Percentiles rank a stretch among this genome's conserved stretches.
These are phyloP conservation scores for Pseudogymnoascus sp. DNA, from an alignment of 2,329 filamentous ascomycete species.

Conservation along the genomic window DNA sequence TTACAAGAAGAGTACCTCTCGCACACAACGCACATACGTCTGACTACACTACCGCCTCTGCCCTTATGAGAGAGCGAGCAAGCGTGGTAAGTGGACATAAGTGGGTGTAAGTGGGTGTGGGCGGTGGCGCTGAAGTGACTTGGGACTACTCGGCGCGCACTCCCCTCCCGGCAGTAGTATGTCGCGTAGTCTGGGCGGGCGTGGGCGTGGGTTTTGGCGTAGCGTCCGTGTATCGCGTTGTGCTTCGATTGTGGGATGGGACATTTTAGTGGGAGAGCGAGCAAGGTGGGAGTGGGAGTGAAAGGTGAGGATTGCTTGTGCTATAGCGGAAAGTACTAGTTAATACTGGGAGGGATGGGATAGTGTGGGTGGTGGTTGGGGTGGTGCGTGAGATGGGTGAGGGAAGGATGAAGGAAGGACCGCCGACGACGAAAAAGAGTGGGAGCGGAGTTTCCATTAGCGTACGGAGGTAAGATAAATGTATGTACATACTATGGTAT, in stretches of 20 bases:
- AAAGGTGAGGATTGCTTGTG: background rate
- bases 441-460: background rate
- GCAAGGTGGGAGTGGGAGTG: too few relatives aligned
- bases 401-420: background rate
- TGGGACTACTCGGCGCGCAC: background rate
- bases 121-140: background rate
- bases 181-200: background rate
- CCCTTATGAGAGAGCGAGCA: background rate
- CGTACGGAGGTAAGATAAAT: background rate
- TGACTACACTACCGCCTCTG: background rate
- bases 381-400: background rate
- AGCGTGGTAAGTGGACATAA: too few relatives aligned
- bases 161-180: background rate
- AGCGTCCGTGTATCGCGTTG: background rate
- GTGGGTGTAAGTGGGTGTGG: too few relatives aligned
- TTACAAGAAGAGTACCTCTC: too few relatives aligned
- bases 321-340: background rate
- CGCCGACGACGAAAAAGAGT: background rate
- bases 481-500: background rate
- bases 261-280: background rate
- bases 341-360: background rate
- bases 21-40: too few relatives aligned
- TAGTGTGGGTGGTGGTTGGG: too few relatives aligned
- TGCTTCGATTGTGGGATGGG: background rate
- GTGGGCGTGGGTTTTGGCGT: background rate